phyloP scores from a whole-genome alignment of 148 eudicot genomes.

The Rhododendron ferrugineum region DNA sequence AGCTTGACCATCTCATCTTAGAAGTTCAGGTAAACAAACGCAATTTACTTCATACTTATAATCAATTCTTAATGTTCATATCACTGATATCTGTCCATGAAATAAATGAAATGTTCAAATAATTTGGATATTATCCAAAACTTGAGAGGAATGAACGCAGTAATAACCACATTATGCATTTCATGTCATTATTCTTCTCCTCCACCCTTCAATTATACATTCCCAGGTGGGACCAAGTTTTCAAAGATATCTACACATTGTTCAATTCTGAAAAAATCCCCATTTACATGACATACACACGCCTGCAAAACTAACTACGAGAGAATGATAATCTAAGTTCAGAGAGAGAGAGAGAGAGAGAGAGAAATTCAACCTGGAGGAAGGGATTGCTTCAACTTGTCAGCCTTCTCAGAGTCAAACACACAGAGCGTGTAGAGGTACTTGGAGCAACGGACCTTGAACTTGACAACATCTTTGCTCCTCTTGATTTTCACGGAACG shows the following conservation, averaged over 20 bases:
- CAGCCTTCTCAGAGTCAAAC: background rate
- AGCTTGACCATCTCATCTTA: background rate
- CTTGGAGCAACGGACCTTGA: conserved; percentile 5
- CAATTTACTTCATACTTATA: background rate
- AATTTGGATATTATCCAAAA: background rate
- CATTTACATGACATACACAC: background rate
- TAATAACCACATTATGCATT: background rate
- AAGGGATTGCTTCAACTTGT: conserved; percentile 2
- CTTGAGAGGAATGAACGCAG: background rate
- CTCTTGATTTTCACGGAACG: background rate
- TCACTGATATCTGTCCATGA: background rate
- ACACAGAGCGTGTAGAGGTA: background rate
- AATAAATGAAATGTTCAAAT: background rate
- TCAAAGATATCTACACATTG: background rate
- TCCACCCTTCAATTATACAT: background rate
- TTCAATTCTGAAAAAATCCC: background rate
- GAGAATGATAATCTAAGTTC: background rate
- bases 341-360: background rate
- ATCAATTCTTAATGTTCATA: background rate
- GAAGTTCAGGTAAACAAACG: background rate
- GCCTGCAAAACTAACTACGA: background rate
- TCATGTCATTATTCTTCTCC: background rate
- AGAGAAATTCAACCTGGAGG: background rate
- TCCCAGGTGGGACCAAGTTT: background rate
- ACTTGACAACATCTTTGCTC: background rate